phyloP scores from a whole-genome alignment of 2,329 filamentous ascomycete species.

The Sporothrix phasma region DNA sequence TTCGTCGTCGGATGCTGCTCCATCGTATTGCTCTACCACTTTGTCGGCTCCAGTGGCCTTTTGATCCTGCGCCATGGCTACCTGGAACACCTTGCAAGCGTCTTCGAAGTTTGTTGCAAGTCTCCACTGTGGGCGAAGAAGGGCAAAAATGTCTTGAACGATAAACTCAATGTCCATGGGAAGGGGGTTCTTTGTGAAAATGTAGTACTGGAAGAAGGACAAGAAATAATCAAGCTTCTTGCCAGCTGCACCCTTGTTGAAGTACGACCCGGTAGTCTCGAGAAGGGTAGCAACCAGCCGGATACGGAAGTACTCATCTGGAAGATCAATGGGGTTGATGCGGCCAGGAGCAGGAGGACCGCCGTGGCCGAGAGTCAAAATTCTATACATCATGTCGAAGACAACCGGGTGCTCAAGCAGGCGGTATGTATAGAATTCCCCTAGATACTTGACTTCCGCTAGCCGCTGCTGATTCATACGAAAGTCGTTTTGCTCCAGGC shows the following conservation, averaged over 20 bases:
- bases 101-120: slow-evolving; percentile 71
- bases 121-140: slow-evolving; percentile 88
- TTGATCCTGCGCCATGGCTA: slow-evolving; percentile 84
- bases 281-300: slow-evolving; percentile 80
- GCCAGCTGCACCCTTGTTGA: slow-evolving; percentile 82
- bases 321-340: slow-evolving; percentile 69
- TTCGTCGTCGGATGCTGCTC: slow-evolving; percentile 44
- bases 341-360: slow-evolving; percentile 73
- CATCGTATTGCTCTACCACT: slow-evolving; percentile 41
- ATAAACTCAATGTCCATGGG: slow-evolving; percentile 98
- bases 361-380: slow-evolving; percentile 84
- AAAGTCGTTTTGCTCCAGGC: slow-evolving; percentile 93
- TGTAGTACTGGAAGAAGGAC: slow-evolving; percentile 94
- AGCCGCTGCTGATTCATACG: slow-evolving; percentile 92
- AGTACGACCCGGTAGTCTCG: slow-evolving; percentile 93
- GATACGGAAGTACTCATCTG: slow-evolving; percentile 94
- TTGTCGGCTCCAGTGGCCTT: slow-evolving; percentile 67
- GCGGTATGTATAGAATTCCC: slow-evolving; percentile 94
- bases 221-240: slow-evolving; percentile 98
- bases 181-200: slow-evolving; percentile 76
- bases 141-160: slow-evolving; percentile 79
- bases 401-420: slow-evolving; percentile 93
- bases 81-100: slow-evolving; percentile 70
- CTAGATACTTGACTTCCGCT: slow-evolving; percentile 91
- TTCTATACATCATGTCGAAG: slow-evolving; percentile 90